A percentile compares a stretch with the other conserved stretches of the same genome.
phyloP scores from a whole-genome alignment of 305 asterid species.

The Euphrasia arctica region DNA sequence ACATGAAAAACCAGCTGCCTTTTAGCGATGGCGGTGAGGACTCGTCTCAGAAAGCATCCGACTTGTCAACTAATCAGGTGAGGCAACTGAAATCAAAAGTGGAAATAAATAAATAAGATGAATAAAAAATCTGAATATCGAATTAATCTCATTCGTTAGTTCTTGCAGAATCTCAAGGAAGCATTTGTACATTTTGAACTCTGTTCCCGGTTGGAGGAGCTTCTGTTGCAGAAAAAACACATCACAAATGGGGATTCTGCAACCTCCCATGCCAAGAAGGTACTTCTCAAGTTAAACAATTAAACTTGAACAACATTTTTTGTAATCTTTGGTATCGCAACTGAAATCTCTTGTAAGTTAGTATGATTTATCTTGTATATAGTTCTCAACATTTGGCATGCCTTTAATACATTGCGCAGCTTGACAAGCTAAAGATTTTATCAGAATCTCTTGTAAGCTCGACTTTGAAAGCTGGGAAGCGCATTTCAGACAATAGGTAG shows the following conservation, averaged over 20 bases:
- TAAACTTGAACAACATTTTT: background rate
- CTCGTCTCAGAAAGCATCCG: slow-evolving; percentile 38
- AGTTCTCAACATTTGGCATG: slow-evolving; percentile 20
- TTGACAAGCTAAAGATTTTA: slow-evolving; percentile 78
- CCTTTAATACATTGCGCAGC: slow-evolving; percentile 45
- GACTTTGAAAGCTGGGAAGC: slow-evolving; percentile 66
- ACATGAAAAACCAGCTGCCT: slow-evolving; percentile 46
- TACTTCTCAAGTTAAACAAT: slow-evolving; percentile 27
- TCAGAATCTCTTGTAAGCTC: slow-evolving; percentile 92
- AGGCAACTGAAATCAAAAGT: slow-evolving; percentile 19
- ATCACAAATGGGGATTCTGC: slow-evolving; percentile 43
- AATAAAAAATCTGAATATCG: slow-evolving; percentile 2
- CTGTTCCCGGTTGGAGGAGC: slow-evolving; percentile 68
- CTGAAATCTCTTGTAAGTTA: background rate
- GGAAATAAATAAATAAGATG: too few species aligned
- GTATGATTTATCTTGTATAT: background rate
- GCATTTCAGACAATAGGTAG: slow-evolving; percentile 86
- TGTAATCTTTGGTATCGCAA: background rate
- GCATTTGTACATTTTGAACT: slow-evolving; percentile 52
- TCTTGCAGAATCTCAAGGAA: slow-evolving; percentile 58
- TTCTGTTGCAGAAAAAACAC: slow-evolving; percentile 54
- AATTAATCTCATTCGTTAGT: slow-evolving; percentile 11
- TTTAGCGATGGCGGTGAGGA: slow-evolving; percentile 35
- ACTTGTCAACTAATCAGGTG: slow-evolving; percentile 54
- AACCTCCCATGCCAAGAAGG: slow-evolving; percentile 53